Base-by-base conservation (phyloP, 768 basidiomycete genomes). In the Suillus clintonianus region DNA sequence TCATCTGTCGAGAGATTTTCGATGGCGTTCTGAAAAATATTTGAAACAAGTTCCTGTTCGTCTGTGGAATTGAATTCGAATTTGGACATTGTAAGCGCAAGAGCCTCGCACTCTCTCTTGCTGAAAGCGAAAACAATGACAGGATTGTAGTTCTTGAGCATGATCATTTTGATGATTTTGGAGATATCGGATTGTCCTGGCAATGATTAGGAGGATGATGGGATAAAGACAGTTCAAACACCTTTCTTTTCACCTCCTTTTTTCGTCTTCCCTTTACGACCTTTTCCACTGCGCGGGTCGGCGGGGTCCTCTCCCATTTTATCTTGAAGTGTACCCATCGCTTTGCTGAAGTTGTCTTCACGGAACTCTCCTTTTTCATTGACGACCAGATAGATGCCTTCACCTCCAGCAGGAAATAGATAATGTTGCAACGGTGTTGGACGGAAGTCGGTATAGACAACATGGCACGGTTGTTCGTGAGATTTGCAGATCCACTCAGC, bases 71-170 rank as follows among this genome's bases (percentile, higher is more conserved):
- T 99, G 82, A 97, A 95, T 71, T 99, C 96, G 67, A 95, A 87
- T 75, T 99, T 99, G n/a, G 92, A 90, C 81, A 98, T 86, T 36
- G 87, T 89, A 65, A 97, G 82, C 2, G 97, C 97, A 37, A 97
- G 85, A 0, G 86, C 88, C 77, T 99, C 97, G 76, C 97, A 99
- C 80, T 99, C 97, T 58, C 96, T 89, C 76, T 99, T 99, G 79
- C 93, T 94, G 79, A 99, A 99, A 6, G 97, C 93, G 76, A 99
- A 99, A 61, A 99, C 89, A 72, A 99, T 99, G 67, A 98, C 96
- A 0, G 97, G 97, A 72, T 98, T 96, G 78, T 94, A 97, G 74
- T 95, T 95, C 78, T 97, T 97, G 65, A 88, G 78, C 94, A 98
- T 95, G 78, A 99, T 97, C 91, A 98, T 95, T 75, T 93, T 93